Percentiles rank a stretch among this genome's conserved stretches.
Conservation (phyloP, 2,329 filamentous ascomycete species). For the Neonectria sp. region DNA sequence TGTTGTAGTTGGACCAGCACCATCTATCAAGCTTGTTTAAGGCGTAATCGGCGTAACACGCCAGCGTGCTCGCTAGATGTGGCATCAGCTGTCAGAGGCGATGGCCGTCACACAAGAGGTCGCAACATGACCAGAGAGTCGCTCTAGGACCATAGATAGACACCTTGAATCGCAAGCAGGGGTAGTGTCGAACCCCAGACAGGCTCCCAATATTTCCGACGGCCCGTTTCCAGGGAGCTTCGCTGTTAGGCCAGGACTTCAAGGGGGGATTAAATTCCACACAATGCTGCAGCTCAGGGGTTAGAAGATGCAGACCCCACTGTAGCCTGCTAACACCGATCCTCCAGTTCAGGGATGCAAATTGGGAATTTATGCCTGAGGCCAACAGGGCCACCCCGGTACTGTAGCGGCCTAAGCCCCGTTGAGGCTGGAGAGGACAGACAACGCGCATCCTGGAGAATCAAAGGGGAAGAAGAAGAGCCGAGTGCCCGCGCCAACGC, state of each 20-base stretch:
- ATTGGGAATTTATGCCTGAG: slow-evolving; percentile 38
- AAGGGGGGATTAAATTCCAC: neutral
- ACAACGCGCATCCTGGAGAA: slow-evolving; percentile 35
- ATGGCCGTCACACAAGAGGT: neutral
- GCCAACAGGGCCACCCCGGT: neutral
- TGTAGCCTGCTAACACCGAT: slow-evolving; percentile 2
- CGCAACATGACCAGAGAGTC: neutral
- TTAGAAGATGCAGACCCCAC: neutral
- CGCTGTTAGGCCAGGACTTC: neutral
- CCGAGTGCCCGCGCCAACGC: neutral
- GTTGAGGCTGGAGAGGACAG: slow-evolving; percentile 47
- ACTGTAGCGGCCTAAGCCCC: slow-evolving; percentile 29
- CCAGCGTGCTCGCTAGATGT: neutral
- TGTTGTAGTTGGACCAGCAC: neutral
- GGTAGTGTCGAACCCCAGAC: neutral
- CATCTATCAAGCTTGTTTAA: slow-evolving; percentile 5
- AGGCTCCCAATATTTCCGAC: neutral
- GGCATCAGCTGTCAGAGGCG: neutral
- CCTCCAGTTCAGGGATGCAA: no score
- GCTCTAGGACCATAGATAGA: neutral
- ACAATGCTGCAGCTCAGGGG: neutral
- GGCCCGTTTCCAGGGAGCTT: neutral
- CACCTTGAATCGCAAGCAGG: neutral
- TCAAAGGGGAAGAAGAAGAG: slow-evolving; percentile 39
- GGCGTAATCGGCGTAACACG: neutral